Evolutionary conservation across 2,329 filamentous ascomycete species (phyloP), one percentile per base, ranked within the genome.

Genomic region (Aspergillus sclerotialis): DNA sequence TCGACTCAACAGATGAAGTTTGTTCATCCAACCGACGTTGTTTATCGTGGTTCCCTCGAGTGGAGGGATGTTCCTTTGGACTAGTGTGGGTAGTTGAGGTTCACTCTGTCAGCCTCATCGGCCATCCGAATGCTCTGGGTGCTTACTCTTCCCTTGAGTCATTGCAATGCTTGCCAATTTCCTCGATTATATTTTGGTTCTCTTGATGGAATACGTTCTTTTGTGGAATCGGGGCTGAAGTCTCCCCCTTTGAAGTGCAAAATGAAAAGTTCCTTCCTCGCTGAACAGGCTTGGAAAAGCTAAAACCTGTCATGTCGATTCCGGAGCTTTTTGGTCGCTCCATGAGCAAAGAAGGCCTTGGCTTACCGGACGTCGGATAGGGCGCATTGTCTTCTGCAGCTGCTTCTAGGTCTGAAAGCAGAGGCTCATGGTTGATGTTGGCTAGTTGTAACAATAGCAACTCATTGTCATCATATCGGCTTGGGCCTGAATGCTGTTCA

Each of bases 211-310:
- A 9, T 12, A 11, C 11, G 10, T n/a, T 2, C 4, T 17, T 4
- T 28, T 5, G 7, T 13, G 6, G 23, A 10, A 33, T 29, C n/a
- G 25, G 17, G 13, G 10, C 33, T 3, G 35, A 16, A 10, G 30
- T 7, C 10, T 38, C 36, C 13, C 39, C 50, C 15, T 33, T n/a
- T 5, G 42, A 17, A 7, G 35, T 28, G 27, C 44, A 44, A 10
- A 55, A 41, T 1, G 50, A 48, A 24, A 56, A 56, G 1, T 32
- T 35, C 19, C 45, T 53, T 14, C 36, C 44, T 27, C 46, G 40
- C 18, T 42, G 45, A 13, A 35, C 43, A 15, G 57, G 60, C 32
- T 52, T 60, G 11, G 52, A 42, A 37, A 63, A 64, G 5, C 50
- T 55, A 36, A 64, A 61, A 2, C 42, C 43, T 7, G 45, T 24